phyloP scores from a whole-genome alignment of 1,284 basidiomycete genomes.

The Bjerkandera adusta region DNA sequence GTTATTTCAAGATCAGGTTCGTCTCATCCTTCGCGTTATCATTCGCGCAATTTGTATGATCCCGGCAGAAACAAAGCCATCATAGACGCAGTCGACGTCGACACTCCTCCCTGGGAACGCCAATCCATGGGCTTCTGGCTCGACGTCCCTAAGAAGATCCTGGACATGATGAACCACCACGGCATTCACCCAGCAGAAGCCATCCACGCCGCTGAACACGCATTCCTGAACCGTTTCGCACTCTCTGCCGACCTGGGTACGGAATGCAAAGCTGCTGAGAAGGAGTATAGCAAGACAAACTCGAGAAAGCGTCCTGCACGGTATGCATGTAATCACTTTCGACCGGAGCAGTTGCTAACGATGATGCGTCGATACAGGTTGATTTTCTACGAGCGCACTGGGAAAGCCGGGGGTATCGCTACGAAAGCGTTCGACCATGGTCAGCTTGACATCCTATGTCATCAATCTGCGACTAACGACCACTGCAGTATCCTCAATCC shows the following conservation, averaged over 20 bases:
- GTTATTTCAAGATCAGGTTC: conserved; percentile 56
- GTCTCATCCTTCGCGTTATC: conserved; percentile 9
- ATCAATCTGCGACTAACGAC: neutral
- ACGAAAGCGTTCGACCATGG: conserved; percentile 85
- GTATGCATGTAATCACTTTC: too few species aligned
- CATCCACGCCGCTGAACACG: conserved; percentile 86
- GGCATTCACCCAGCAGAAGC: conserved; percentile 70
- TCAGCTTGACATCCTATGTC: conserved; percentile 31
- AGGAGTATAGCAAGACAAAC: conserved; percentile 66
- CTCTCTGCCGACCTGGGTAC: conserved; percentile 75
- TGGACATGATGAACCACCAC: conserved; percentile 55
- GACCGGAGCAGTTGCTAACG: too few species aligned
- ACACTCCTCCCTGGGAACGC: conserved; percentile 78
- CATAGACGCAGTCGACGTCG: conserved; percentile 78
- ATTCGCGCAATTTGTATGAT: neutral
- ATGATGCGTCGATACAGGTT: conserved; percentile 47
- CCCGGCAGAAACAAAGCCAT: conserved; percentile 66
- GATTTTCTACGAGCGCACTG: conserved; percentile 80
- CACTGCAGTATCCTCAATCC: conserved; percentile 52
- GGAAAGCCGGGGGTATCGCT: conserved; percentile 70
- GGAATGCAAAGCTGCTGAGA: conserved; percentile 82
- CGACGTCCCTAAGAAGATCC: conserved; percentile 63
- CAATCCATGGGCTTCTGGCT: conserved; percentile 84
- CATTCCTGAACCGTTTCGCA: conserved; percentile 77
- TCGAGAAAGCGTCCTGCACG: conserved; percentile 79